Evolutionary conservation across 352 stramenopile species (phyloP).

Genomic region (Globisporangium orthogonon): DNA sequence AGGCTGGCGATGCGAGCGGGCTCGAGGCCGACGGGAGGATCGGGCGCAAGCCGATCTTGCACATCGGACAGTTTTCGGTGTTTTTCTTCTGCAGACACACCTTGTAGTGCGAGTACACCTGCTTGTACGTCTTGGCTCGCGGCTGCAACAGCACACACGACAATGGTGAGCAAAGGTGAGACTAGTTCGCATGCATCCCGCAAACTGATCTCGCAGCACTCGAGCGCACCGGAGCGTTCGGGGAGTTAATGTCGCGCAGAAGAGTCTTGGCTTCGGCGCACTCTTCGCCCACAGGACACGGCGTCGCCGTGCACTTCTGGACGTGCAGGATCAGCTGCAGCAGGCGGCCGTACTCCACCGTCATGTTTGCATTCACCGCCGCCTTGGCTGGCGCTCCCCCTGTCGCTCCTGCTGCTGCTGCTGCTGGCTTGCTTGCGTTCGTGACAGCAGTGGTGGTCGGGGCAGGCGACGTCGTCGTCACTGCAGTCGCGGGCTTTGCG

Average conservation of each 20-base stretch:
- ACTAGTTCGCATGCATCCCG: background rate
- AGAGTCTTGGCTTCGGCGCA: slow-evolving; percentile 71
- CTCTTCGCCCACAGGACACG: slow-evolving; percentile 64
- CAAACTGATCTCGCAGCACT: background rate
- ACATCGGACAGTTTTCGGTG: slow-evolving; percentile 78
- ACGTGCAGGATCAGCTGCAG: slow-evolving; percentile 85
- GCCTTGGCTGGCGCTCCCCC: slow-evolving; percentile 32
- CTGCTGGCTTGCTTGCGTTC: background rate
- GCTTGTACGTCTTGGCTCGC: slow-evolving; percentile 82
- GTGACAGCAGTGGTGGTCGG: slow-evolving; percentile 3
- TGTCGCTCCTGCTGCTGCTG: slow-evolving; percentile 1
- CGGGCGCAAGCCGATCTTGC: slow-evolving; percentile 69
- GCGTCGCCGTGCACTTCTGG: slow-evolving; percentile 60
- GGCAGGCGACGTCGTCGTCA: slow-evolving; percentile 11
- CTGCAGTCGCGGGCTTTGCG: slow-evolving; percentile 11
- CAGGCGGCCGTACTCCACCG: slow-evolving; percentile 76
- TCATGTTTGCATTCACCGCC: slow-evolving; percentile 48
- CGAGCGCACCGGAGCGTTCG: slow-evolving; percentile 44
- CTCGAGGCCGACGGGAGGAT: slow-evolving; percentile 30
- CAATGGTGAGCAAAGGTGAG: background rate
- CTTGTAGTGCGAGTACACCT: slow-evolving; percentile 82
- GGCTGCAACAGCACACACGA: slow-evolving; percentile 14
- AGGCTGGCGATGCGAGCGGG: slow-evolving; percentile 19
- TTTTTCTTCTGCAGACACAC: slow-evolving; percentile 75
- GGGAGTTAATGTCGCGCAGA: slow-evolving; percentile 65